Base-by-base conservation (phyloP, 192 early-diverging fungal genomes). In the Coemansia sp. region DNA sequence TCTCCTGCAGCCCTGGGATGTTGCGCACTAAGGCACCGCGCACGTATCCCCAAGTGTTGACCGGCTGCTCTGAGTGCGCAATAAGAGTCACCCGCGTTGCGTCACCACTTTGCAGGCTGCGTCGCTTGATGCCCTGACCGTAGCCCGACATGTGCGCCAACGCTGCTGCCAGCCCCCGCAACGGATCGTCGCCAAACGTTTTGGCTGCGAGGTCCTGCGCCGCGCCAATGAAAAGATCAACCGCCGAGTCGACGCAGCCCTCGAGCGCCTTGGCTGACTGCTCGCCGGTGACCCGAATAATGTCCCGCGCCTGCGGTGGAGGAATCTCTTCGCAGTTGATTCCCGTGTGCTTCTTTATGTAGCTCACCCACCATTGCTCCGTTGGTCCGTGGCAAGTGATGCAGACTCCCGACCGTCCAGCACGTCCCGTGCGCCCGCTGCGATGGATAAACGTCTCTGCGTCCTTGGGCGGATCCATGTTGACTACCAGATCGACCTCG, bases 401-500 rank as follows among this genome's bases (percentile, higher is more conserved):
- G 71, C 95, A 97, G 18, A 87, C 82, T 48, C 96, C 95, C 26
- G 82, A 85, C 44, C 88, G 89, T 34, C 93, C 92, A 48, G 94
- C 93, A 75, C 96, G 93, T 32, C 94, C 96, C 1, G 95, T 97
- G 73, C 96, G 87, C 19, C 96, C 96, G 48, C 91, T 92, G 56
- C 96, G 89, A 82, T 98, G 96, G 49, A 98, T 93, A 71, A 97
- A 98, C 22, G 89, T 87, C 69, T 98, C 94, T 21, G 94, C 84
- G 73, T 98, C 95, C 73, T 87, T 86, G 59, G 94, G 95, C 49
- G 94, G 95, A 65, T 97, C 93, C 67, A 89, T 89, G 82, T 98
- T 97, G 83, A 98, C 93, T 21, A 98, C 96, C 34, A 98, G 81
- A 84, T 97, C 96, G 51, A 97, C 93, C 82, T 94, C 90, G 44